These are phyloP conservation scores for Macrolepiota dolichaula DNA, from an alignment of 768 basidiomycete genomes.

Conservation along the genomic window DNA sequence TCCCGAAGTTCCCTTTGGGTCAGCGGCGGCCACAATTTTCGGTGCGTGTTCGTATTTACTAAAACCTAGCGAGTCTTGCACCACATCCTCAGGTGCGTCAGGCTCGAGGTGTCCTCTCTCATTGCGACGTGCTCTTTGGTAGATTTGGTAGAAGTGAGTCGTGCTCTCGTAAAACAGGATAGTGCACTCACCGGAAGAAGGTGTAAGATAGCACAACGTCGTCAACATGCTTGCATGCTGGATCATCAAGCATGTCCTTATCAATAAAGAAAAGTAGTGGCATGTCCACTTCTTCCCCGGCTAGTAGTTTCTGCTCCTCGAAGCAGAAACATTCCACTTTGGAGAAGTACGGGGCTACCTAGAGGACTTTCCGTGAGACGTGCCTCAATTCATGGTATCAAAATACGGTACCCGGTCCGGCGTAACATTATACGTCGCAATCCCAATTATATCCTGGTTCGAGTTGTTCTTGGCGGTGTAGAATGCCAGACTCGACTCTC, in stretches of 20 bases:
- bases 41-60: slow-evolving; percentile 55
- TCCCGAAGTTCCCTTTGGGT: background rate
- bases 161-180: background rate
- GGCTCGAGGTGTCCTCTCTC: slow-evolving; percentile 84
- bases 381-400: background rate
- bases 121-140: slow-evolving; percentile 78
- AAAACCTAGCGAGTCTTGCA: slow-evolving; percentile 81
- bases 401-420: slow-evolving; percentile 81
- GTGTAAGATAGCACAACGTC: slow-evolving; percentile 96
- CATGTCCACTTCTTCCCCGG: slow-evolving; percentile 97
- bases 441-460: slow-evolving; percentile 88
- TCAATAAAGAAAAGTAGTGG: slow-evolving; percentile 99
- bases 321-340: slow-evolving; percentile 99
- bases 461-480: slow-evolving; percentile 90
- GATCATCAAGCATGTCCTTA: slow-evolving; percentile 94
- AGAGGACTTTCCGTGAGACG: background rate
- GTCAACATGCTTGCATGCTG: slow-evolving; percentile 79
- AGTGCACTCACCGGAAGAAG: slow-evolving; percentile 78
- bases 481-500: slow-evolving; percentile 95
- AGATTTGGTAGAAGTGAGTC: slow-evolving; percentile 26
- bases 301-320: slow-evolving; percentile 93
- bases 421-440: slow-evolving; percentile 98
- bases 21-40: slow-evolving; percentile 26
- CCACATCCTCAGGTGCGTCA: slow-evolving; percentile 76
- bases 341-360: slow-evolving; percentile 98